Evolutionary conservation across 148 eudicot species (phyloP).

Genomic region (Chenopodium formosanum): DNA sequence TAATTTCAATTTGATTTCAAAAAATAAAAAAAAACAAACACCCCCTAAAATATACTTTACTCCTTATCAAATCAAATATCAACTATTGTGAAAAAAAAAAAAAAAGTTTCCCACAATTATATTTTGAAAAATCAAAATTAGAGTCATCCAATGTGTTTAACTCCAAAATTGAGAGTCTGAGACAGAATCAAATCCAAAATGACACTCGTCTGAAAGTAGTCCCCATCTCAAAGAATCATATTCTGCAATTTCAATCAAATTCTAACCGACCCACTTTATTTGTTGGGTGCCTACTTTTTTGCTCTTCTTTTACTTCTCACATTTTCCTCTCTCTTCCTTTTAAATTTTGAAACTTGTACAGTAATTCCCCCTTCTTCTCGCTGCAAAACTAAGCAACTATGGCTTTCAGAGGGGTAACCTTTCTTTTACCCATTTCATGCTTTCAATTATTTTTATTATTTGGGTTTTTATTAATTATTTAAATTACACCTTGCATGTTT

Average conservation of each 20-base stretch:
- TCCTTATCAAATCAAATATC: no score
- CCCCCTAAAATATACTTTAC: no score
- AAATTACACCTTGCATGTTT: constrained; percentile 2
- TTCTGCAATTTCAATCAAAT: background rate
- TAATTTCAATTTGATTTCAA: no score
- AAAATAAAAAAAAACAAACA: no score
- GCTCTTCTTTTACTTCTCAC: background rate
- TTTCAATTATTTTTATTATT: background rate
- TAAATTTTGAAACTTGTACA: background rate
- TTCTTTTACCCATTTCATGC: background rate
- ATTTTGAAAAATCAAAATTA: no score
- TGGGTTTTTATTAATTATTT: background rate
- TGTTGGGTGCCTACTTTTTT: constrained; percentile 13
- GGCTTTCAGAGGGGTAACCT: constrained; percentile 55
- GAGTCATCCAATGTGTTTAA: background rate
- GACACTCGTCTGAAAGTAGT: background rate
- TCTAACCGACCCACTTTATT: background rate
- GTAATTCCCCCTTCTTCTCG: constrained; percentile 1
- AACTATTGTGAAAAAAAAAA: no score
- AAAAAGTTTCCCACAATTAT: no score
- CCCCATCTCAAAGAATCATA: constrained; percentile 9
- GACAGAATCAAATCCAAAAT: background rate
- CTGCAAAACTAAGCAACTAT: constrained; percentile 40
- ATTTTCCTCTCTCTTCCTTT: constrained; percentile 4
- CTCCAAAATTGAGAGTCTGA: background rate